A percentile compares a stretch with the other conserved stretches of the same genome.
phyloP scores from a whole-genome alignment of 805 yeast species.

The Candida sakaeoensis region DNA sequence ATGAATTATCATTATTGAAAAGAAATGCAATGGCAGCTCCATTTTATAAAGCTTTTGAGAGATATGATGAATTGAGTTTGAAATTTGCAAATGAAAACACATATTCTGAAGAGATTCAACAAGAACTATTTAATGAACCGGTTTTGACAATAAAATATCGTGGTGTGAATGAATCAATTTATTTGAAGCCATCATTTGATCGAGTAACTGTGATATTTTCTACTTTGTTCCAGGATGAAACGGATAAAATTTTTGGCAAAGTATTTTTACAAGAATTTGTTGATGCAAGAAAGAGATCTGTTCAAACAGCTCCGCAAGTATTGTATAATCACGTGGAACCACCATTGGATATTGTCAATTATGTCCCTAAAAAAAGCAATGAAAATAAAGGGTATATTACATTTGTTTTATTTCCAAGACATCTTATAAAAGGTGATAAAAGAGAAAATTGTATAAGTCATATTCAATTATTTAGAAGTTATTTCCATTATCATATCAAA shows the following conservation, averaged over 20 bases:
- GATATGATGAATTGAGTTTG: slow-evolving; percentile 67
- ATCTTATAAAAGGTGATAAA: slow-evolving; percentile 56
- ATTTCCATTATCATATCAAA: slow-evolving; percentile 97
- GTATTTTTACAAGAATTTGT: slow-evolving; percentile 91
- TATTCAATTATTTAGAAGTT: slow-evolving; percentile 88
- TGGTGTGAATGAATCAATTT: slow-evolving; percentile 82
- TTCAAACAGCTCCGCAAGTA: slow-evolving; percentile 98
- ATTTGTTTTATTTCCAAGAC: slow-evolving; percentile 80
- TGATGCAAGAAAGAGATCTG: slow-evolving; percentile 91
- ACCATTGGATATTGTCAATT: slow-evolving; percentile 67
- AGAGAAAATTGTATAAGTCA: slow-evolving; percentile 88
- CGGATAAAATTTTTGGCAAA: slow-evolving; percentile 87
- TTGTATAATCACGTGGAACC: slow-evolving; percentile 84
- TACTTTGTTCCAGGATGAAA: slow-evolving; percentile 92
- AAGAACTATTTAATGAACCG: slow-evolving; percentile 46
- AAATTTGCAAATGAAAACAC: slow-evolving; percentile 40
- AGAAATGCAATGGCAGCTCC: slow-evolving; percentile 91
- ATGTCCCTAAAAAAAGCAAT: slow-evolving; percentile 33
- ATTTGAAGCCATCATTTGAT: slow-evolving; percentile 87
- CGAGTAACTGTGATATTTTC: slow-evolving; percentile 96
- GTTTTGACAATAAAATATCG: slow-evolving; percentile 78
- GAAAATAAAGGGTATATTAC: slow-evolving; percentile 53
- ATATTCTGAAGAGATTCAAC: slow-evolving; percentile 42
- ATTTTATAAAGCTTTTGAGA: slow-evolving; percentile 76
- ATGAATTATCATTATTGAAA: slow-evolving; percentile 69